Percentiles rank a stretch among this genome's conserved stretches.
Evolutionary conservation across 106 monocot species (phyloP).

Genomic region (Acorus gramineus): DNA sequence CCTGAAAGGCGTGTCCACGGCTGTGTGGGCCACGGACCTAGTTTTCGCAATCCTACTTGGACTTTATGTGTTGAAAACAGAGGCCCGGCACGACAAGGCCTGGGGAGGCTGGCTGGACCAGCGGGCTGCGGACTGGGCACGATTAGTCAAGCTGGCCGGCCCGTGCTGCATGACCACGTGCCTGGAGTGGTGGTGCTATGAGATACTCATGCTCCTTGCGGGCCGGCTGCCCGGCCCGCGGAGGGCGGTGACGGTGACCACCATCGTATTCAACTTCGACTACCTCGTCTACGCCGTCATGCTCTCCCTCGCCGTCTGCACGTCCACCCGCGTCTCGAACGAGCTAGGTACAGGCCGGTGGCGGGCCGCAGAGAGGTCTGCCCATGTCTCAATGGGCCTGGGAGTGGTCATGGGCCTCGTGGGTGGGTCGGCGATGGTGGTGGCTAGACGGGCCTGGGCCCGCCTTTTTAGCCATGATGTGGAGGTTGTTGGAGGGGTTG

Average conservation of each 20-base stretch:
- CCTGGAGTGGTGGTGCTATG: constrained; percentile 88
- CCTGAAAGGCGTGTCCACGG: constrained; percentile 53
- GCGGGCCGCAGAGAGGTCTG: constrained; percentile 9
- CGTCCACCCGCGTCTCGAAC: constrained; percentile 59
- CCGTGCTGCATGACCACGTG: constrained; percentile 50
- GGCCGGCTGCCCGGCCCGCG: constrained; percentile 46
- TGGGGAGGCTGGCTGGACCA: constrained; percentile 17
- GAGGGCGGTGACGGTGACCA: constrained; percentile 35
- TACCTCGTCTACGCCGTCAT: constrained; percentile 69
- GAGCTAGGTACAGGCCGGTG: constrained; percentile 51
- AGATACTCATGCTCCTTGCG: constrained; percentile 55
- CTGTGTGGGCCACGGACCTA: constrained; percentile 73
- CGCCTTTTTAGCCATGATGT: constrained; percentile 36
- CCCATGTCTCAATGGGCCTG: constrained; percentile 22
- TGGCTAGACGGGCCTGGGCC: constrained; percentile 34
- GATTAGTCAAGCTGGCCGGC: constrained; percentile 23
- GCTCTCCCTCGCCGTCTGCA: constrained; percentile 52
- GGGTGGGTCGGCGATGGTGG: constrained; percentile 28
- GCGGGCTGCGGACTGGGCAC: constrained; percentile 18
- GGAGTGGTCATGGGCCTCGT: constrained; percentile 15
- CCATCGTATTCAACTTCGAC: constrained; percentile 73
- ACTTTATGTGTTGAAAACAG: constrained; percentile 26
- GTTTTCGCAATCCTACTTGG: constrained; percentile 29
- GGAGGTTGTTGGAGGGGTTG: constrained; percentile 25
- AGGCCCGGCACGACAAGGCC: constrained; percentile 6